Base-by-base conservation (phyloP, 768 basidiomycete genomes). In the Leccinellum rugosiceps region DNA sequence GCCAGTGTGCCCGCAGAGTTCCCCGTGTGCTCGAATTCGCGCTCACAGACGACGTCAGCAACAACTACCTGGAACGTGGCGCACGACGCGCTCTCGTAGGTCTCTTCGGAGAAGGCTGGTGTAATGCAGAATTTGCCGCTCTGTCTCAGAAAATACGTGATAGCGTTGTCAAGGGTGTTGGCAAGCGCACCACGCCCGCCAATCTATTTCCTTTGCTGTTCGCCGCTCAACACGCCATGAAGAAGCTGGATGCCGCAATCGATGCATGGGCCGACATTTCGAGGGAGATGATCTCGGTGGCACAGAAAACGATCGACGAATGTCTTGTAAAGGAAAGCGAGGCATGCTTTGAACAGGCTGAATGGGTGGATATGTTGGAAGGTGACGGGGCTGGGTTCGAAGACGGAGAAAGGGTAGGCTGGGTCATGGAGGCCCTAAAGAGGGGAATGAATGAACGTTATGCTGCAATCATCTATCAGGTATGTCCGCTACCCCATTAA, bases 101-200 rank as follows among this genome's bases (percentile, higher is more conserved):
- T 0, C 79, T 92, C 30, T 98, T 92, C 66, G 93, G 92, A 5
- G 90, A 92, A 60, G 88, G 90, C 3, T 97, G 94, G 95, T 88
- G 85, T 70, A 88, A 83, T 0, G 70, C 81, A 35, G 94, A 97
- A 54, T 90, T 98, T 63, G 90, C 90, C 0, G 71, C 74, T 0
- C 77, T 96, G 2, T 78, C 85, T 3, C 79, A 78, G 55, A 86
- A 86, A 61, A 78, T 84, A 19, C 81, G 88, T 38, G 85, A 89
- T 23, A 76, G 75, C 14, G 74, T 95, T 8, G 73, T 94, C n/a
- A 85, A 85, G 57, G 90, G 89, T 4, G 77, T 97, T 0, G 78
- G 78, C 17, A 88, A 86, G 56, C 78, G 84, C 6, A 87, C 90
- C 3, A 86, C 81, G 0, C 83, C 88, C 0, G 56, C 72, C 48